phyloP scores from a whole-genome alignment of 202 grass and related monocot genomes.

The Saccharum hybrid region DNA sequence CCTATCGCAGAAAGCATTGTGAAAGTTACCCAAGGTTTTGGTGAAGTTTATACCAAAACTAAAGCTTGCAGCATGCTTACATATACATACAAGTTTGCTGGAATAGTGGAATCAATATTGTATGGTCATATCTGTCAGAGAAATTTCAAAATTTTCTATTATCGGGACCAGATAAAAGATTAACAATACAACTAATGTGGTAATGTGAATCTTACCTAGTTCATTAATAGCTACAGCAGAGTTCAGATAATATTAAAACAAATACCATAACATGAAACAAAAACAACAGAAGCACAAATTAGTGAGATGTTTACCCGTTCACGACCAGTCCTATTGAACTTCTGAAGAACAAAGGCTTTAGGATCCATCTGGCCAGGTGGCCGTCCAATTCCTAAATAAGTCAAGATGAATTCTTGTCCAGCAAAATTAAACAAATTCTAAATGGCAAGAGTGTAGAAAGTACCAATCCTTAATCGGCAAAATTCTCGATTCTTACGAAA shows the following conservation, averaged over 20 bases:
- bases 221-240: conserved; percentile 11
- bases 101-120: conserved; percentile 12
- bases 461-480: conserved; percentile 84
- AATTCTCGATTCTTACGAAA: conserved; percentile 87
- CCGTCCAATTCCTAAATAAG: conserved; percentile 70
- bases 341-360: conserved; percentile 92
- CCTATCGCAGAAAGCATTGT: not conserved
- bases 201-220: conserved; percentile 4
- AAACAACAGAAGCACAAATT: conserved; percentile 18
- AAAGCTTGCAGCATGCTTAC: not conserved
- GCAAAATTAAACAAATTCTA: conserved; percentile 1
- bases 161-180: not conserved
- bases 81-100: conserved; percentile 7
- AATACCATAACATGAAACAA: conserved; percentile 37
- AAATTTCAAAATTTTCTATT: not conserved
- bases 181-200: not conserved
- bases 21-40: not conserved
- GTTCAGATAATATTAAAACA: conserved; percentile 26
- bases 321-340: conserved; percentile 73
- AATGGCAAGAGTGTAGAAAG: conserved; percentile 24
- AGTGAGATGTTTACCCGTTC: conserved; percentile 62
- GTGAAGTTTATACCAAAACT: not conserved
- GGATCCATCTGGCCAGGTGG: conserved; percentile 95
- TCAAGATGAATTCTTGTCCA: conserved; percentile 22
- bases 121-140: not conserved